phyloP scores from a whole-genome alignment of 495 filamentous ascomycete species.

The Pyronema omphalodes region DNA sequence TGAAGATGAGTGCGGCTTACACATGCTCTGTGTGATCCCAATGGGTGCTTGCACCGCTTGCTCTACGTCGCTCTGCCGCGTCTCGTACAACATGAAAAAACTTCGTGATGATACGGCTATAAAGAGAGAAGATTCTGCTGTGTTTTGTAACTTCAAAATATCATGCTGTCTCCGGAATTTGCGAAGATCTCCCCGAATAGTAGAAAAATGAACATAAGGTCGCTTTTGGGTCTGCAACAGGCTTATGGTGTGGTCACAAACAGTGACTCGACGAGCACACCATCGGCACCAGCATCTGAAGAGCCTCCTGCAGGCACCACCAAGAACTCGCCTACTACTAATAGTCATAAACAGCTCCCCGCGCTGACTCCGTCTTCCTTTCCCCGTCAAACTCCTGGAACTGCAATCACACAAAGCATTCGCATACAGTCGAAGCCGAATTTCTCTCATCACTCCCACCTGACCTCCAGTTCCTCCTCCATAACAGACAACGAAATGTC shows the following conservation, averaged over 20 bases:
- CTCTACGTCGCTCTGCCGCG: too few species aligned
- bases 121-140: neutral
- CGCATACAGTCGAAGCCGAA: neutral
- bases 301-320: neutral
- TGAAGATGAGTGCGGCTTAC: neutral
- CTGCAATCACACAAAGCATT: neutral
- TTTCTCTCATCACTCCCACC: neutral
- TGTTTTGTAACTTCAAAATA: neutral
- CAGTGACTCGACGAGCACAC: slow-evolving; percentile 1
- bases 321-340: neutral
- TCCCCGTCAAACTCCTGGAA: neutral
- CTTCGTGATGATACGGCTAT: neutral
- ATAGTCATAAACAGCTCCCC: neutral
- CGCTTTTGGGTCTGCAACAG: neutral
- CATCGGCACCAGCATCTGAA: neutral
- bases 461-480: neutral
- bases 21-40: neutral
- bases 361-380: neutral
- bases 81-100: neutral
- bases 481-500: slow-evolving; percentile 9
- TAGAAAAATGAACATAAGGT: neutral
- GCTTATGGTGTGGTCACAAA: neutral
- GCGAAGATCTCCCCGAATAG: too few species aligned
- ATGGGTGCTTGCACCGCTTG: too few species aligned
- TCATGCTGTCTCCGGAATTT: neutral